Evolutionary conservation across 2,329 filamentous ascomycete genomes (phyloP).

Genomic region (Cordyceps militaris): DNA sequence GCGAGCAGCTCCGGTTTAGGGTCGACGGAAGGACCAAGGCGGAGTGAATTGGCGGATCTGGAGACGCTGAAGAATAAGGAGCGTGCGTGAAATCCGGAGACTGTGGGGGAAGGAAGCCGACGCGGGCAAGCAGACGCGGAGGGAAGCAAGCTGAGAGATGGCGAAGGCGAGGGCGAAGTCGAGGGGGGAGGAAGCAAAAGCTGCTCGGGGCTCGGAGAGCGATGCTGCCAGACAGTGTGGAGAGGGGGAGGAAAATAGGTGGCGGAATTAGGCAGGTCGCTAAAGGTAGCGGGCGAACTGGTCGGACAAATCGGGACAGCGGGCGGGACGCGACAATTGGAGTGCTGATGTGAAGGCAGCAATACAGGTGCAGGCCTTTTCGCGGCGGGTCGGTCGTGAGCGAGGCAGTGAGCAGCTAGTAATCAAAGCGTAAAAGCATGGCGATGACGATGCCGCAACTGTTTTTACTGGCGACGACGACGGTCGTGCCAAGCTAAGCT

Average conservation of each 20-base stretch:
- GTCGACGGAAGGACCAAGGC: constrained; percentile 10
- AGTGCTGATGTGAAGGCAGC: not conserved
- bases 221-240: constrained; percentile 4
- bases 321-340: not conserved
- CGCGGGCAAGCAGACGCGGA: not conserved
- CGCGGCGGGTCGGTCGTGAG: not conserved
- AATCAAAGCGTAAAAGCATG: not conserved
- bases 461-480: not conserved
- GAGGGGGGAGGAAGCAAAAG: not conserved
- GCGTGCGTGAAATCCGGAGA: not conserved
- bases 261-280: constrained; percentile 7
- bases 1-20: constrained; percentile 8
- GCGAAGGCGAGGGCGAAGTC: not conserved
- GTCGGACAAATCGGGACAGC: not conserved
- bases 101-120: not conserved
- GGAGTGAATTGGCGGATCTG: not conserved
- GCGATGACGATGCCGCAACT: not conserved
- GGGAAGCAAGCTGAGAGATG: not conserved
- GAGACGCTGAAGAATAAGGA: not conserved
- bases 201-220: not conserved
- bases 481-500: not conserved
- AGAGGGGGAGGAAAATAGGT: not conserved
- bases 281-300: not conserved
- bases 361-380: not conserved
- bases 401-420: not conserved